Evolutionary conservation across 2,329 filamentous ascomycete species (phyloP).

Genomic region (Beauveria sp.): DNA sequence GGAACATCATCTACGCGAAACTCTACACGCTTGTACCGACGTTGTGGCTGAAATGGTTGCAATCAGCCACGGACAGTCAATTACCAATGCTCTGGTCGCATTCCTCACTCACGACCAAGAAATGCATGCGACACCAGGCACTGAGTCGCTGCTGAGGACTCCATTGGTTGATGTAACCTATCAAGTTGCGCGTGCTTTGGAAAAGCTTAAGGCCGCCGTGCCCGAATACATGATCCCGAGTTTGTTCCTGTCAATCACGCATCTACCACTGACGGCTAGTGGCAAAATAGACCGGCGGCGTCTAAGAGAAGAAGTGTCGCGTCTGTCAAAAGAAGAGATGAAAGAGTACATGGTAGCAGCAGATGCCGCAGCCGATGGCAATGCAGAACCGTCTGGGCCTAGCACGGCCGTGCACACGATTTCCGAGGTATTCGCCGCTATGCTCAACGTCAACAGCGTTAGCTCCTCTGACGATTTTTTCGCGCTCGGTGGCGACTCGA

Average conservation of each 20-base stretch:
- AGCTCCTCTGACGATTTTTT: constrained; percentile 35
- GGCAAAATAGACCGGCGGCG: constrained; percentile 20
- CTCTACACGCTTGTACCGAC: constrained; percentile 10
- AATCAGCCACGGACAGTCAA: not conserved
- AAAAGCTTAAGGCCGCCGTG: constrained; percentile 11
- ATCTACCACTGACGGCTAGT: not conserved
- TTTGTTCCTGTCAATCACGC: not conserved
- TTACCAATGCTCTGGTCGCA: not conserved
- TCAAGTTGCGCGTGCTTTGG: constrained; percentile 1
- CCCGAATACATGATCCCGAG: constrained; percentile 2
- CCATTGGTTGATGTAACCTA: too few relatives aligned
- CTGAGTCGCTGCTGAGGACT: not conserved
- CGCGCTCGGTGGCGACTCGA: constrained; percentile 39
- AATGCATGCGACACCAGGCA: not conserved
- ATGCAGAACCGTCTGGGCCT: too few relatives aligned
- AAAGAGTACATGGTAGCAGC: too few relatives aligned
- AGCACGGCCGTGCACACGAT: too few relatives aligned
- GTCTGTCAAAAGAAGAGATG: too few relatives aligned
- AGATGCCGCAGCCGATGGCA: too few relatives aligned
- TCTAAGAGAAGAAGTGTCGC: too few relatives aligned
- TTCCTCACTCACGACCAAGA: not conserved
- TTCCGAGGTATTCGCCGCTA: too few relatives aligned
- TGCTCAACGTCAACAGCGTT: too few relatives aligned
- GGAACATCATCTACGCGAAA: constrained; percentile 28
- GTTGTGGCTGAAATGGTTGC: not conserved